Base-by-base conservation (phyloP, 805 yeast genomes). In the Ogataea trehalophila region DNA sequence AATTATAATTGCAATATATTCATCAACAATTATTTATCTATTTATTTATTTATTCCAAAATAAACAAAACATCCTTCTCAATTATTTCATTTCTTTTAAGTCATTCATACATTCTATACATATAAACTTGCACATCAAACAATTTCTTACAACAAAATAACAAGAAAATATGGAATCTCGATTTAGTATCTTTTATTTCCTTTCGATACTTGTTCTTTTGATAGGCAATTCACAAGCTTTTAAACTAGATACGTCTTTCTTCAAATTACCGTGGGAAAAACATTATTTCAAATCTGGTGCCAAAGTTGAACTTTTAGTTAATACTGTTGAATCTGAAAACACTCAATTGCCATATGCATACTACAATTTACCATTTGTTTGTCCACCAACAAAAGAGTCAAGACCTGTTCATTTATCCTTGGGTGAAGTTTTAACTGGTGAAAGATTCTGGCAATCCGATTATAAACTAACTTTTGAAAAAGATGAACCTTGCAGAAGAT, bases 351-450 rank as follows among this genome's bases (percentile, higher is more conserved):
- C 95, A 1, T 86, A 73, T 60, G 80, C 85, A 0, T 89, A 87
- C 63, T 81, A 85, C 63, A 87, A 83, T 47, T 70, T 90, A 43
- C 88, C 87, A 2, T 89, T 88, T 62, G 83, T 87, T 2, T 89
- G 96, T 65, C 88, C 92, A 0, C 80, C 86, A 9, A 69, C 76
- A 2, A 60, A 59, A 2, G 59, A 69, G 6, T 71, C 79, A n/a
- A 77, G 78, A 48, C 83, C 87, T 2, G 66, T 85, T 17, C 84
- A 83, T 53, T 63, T 87, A 40, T 83, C 90, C 5, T 63, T 89
- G 20, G 87, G 90, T 15, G 92, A 87, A 56, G 81, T 90, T 17
- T 70, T 89, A 46, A 73, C 84, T 45, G 96, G 96, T 14, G 96
- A 89, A 59, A 69, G 95, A 45, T 77, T 85, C 43, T 81, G 87